A percentile compares a stretch with the other conserved stretches of the same genome.
Conservation (phyloP, 2,329 filamentous ascomycete species). For the Cercospora zeina region DNA sequence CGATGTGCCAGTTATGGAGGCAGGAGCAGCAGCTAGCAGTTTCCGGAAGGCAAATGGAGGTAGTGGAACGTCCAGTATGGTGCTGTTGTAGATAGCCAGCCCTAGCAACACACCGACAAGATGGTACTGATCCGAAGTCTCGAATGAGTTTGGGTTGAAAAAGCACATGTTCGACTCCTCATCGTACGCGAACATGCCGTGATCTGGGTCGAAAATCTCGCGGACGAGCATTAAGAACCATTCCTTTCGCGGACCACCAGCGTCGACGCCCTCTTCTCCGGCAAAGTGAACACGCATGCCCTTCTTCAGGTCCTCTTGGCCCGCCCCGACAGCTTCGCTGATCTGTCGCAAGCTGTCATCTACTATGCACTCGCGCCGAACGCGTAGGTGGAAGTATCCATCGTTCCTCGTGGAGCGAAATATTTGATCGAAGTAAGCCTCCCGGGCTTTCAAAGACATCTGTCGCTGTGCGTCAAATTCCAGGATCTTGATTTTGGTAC, state of each 20-base stretch:
- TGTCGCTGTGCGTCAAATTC: conserved; percentile 85
- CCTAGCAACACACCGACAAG: conserved; percentile 85
- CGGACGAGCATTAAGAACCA: conserved; percentile 88
- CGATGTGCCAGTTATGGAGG: conserved; percentile 57
- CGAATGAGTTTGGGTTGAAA: conserved; percentile 87
- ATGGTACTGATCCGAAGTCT: conserved; percentile 89
- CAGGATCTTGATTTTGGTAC: conserved; percentile 86
- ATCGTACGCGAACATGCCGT: conserved; percentile 90
- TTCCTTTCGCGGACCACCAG: conserved; percentile 85
- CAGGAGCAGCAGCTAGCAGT: conserved; percentile 74
- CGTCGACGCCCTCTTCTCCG: conserved; percentile 89
- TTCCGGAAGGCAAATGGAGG: conserved; percentile 90
- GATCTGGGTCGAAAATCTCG: conserved; percentile 87
- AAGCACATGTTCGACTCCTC: conserved; percentile 89
- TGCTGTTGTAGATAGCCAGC: conserved; percentile 91
- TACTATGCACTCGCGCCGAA: conserved; percentile 81
- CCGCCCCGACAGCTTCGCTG: conserved; percentile 77
- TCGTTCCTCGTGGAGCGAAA: conserved; percentile 71
- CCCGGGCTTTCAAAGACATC: conserved; percentile 83
- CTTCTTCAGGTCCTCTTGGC: conserved; percentile 86
- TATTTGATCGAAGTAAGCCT: conserved; percentile 89
- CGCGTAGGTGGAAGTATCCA: conserved; percentile 68
- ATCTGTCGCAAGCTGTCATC: conserved; percentile 85
- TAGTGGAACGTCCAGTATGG: conserved; percentile 82
- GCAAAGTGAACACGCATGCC: conserved; percentile 80